phyloP scores from a whole-genome alignment of 345 rosid species.

The Arabis alpina region DNA sequence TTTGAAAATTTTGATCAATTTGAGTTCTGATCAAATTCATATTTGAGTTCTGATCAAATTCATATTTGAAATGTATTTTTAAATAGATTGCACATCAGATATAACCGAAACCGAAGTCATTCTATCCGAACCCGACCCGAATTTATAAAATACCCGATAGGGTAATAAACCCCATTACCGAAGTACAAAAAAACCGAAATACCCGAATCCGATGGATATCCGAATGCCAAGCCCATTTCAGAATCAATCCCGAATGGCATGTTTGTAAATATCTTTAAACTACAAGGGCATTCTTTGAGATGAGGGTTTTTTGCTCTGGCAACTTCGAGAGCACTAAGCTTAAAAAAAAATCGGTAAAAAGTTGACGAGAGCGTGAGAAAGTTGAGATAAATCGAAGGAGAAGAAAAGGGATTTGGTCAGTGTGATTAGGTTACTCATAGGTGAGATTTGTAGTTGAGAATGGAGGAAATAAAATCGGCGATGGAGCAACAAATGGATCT shows the following conservation, averaged over 20 bases:
- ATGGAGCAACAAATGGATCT: conserved; percentile 79
- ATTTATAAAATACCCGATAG: no score
- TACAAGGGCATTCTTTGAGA: not conserved
- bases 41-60: no score
- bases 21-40: no score
- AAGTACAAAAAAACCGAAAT: no score
- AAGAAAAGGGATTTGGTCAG: not conserved
- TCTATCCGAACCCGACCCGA: no score
- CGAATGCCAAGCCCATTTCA: no score
- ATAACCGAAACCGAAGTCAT: no score
- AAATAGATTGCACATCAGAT: no score
- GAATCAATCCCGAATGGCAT: not conserved
- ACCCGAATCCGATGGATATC: no score
- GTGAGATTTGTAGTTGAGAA: conserved; percentile 31
- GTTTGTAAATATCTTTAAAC: not conserved
- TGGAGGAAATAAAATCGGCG: conserved; percentile 79
- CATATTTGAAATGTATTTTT: no score
- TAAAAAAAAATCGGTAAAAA: not conserved
- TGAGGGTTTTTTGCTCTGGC: not conserved
- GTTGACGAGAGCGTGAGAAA: not conserved
- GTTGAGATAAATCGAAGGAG: not conserved
- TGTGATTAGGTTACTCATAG: not conserved
- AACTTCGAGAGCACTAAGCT: conserved; percentile 22
- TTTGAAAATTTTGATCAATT: no score
- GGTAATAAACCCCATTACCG: no score